These are phyloP conservation scores for Dipodascus albidus DNA, from an alignment of 805 yeast genomes.

Conservation along the genomic window DNA sequence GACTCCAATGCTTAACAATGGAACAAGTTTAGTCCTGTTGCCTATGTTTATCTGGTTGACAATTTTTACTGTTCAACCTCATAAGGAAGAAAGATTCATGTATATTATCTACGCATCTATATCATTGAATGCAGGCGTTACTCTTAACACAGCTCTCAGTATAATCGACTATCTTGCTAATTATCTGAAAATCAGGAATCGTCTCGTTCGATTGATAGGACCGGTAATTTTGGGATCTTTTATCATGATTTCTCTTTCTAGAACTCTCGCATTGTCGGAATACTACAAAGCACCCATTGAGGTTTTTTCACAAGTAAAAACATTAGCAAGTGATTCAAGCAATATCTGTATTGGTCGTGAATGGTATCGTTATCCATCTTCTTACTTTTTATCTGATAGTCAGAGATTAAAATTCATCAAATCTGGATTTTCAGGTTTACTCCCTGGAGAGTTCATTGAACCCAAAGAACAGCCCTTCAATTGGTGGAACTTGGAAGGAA, in stretches of 20 bases:
- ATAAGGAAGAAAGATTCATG: slow-evolving; percentile 85
- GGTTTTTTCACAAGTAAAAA: slow-evolving; percentile 38
- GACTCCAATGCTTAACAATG: slow-evolving; percentile 4
- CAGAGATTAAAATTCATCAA: slow-evolving; percentile 55
- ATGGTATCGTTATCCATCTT: slow-evolving; percentile 88
- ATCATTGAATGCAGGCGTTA: slow-evolving; percentile 48
- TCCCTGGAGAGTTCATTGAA: slow-evolving; percentile 79
- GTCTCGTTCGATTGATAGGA: background rate
- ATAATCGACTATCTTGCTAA: too few relatives aligned
- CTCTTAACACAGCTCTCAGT: slow-evolving; percentile 18
- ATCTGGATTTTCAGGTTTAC: slow-evolving; percentile 74
- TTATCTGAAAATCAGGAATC: too few relatives aligned
- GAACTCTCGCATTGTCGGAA: slow-evolving; percentile 47
- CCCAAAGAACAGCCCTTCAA: slow-evolving; percentile 19
- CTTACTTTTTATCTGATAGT: slow-evolving; percentile 63
- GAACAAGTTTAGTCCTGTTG: slow-evolving; percentile 20
- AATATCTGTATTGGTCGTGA: slow-evolving; percentile 88
- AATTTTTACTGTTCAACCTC: slow-evolving; percentile 67
- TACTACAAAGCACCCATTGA: slow-evolving; percentile 68
- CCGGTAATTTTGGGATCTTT: slow-evolving; percentile 5
- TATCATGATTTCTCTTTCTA: slow-evolving; percentile 30
- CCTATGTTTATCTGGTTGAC: slow-evolving; percentile 58
- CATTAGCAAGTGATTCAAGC: slow-evolving; percentile 16
- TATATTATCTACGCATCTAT: slow-evolving; percentile 76
- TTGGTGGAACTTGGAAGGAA: slow-evolving; percentile 20